These are phyloP conservation scores for Podospora anserina DNA, from an alignment of 495 filamentous ascomycete genomes.

Conservation along the genomic window DNA sequence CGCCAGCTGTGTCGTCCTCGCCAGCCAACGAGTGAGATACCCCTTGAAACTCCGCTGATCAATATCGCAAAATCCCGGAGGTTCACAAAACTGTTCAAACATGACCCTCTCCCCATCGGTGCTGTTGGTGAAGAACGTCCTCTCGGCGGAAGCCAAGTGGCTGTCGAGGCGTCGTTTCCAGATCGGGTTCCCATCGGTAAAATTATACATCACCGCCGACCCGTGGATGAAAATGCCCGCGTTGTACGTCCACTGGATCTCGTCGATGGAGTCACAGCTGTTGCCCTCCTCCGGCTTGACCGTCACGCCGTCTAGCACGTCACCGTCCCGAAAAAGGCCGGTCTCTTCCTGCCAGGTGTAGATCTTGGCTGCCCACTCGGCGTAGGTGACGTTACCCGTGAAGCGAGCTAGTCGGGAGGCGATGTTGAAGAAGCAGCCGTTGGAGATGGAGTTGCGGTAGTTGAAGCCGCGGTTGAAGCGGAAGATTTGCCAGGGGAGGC, in stretches of 20 bases:
- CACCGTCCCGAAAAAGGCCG: conserved; percentile 58
- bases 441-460: conserved; percentile 77
- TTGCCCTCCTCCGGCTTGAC: conserved; percentile 32
- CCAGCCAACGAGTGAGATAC: conserved; percentile 68
- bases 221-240: conserved; percentile 71
- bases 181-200: conserved; percentile 48
- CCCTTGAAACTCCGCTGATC: conserved; percentile 77
- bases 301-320: conserved; percentile 66
- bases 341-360: conserved; percentile 65
- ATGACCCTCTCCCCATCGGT: conserved; percentile 50
- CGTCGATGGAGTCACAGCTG: conserved; percentile 58
- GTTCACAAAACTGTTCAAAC: conserved; percentile 69
- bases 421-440: conserved; percentile 79
- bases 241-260: conserved; percentile 74
- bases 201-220: conserved; percentile 74
- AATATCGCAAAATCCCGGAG: conserved; percentile 58
- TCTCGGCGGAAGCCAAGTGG: conserved; percentile 50
- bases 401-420: conserved; percentile 70
- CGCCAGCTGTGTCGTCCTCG: conserved; percentile 61
- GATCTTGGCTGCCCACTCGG: conserved; percentile 67
- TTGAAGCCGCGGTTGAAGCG: conserved; percentile 75
- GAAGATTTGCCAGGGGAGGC: conserved; percentile 83
- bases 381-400: conserved; percentile 73
- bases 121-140: conserved; percentile 54
- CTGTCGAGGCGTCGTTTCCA: conserved; percentile 60